phyloP scores from a whole-genome alignment of 352 stramenopile genomes.

The Phytopythium aichiense region DNA sequence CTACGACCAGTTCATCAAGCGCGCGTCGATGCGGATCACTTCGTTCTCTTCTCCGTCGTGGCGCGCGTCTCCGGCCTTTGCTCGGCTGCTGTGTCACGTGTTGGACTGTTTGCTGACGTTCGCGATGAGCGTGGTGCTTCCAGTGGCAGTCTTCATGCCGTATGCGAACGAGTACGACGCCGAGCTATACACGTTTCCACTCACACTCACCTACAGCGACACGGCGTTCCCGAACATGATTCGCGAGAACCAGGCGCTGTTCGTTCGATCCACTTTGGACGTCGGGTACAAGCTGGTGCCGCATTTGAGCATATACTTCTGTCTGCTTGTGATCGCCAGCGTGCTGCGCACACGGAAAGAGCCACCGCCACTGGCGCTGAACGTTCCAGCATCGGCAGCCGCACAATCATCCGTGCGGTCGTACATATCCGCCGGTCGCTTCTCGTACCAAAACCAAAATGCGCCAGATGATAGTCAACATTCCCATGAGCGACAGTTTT shows the following conservation, averaged over 20 bases:
- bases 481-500: no score
- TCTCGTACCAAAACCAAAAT: no score
- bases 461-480: no score
- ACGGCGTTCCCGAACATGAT: slow-evolving; percentile 38
- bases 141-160: slow-evolving; percentile 10
- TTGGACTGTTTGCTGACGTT: slow-evolving; percentile 4
- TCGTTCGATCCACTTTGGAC: slow-evolving; percentile 22
- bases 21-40: no score
- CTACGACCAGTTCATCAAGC: no score
- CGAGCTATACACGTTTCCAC: slow-evolving; percentile 23
- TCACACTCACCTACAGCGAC: slow-evolving; percentile 35
- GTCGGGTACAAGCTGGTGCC: slow-evolving; percentile 26
- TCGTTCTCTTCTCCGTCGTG: no score
- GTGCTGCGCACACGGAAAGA: slow-evolving; percentile 8
- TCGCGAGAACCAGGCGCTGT: slow-evolving; percentile 36
- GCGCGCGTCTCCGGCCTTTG: no score
- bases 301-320: slow-evolving; percentile 32
- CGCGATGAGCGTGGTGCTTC: slow-evolving; percentile 9
- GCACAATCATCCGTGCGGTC: no score
- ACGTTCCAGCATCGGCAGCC: no score
- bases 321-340: slow-evolving; percentile 16
- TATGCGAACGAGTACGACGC: slow-evolving; percentile 26
- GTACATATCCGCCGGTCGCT: no score
- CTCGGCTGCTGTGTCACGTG: no score
- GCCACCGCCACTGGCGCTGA: no score